Evolutionary conservation across 768 basidiomycete species (phyloP), one percentile per base, ranked within the genome.

Genomic region (Rhizopogon rudus): DNA sequence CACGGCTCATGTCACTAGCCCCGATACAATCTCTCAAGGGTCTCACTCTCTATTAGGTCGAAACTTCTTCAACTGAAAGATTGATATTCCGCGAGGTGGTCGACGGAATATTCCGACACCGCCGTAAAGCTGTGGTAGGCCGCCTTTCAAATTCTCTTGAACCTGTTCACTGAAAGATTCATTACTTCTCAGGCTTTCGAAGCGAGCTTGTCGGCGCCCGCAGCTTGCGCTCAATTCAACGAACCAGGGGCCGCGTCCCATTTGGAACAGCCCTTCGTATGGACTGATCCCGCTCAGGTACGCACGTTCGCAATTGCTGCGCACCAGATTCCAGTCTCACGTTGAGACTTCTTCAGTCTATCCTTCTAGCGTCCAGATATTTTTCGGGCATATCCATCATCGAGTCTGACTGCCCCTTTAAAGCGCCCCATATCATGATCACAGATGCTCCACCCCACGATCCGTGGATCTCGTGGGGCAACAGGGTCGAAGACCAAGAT

Each of bases 271-370:
- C 67, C 73, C 6, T 81, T 74, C 61, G 54, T 56, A 40, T 84
- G 81, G 82, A 66, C 65, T 28, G 81, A 84, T 64, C 76, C 79
- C 44, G 81, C 78, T 31, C 74, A 78, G 67, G 81, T 80, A 64
- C 61, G 67, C 58, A 44, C 41, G 22, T 25, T 50, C 46, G 53
- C 31, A 13, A 17, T 55, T 40, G 20, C 28, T 10, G 31, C 9
- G 22, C 20, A 39, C 10, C 13, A 51, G 45, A 31, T 29, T 33
- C 17, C 43, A 8, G 5, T 7, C 49, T 40, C 10, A 55, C 22
- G 28, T 22, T 37, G 8, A 53, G 29, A 22, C 17, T 42, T 33
- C n/a, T 28, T 13, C 48, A 74, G 73, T 72, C 75, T 54, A 59
- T 78, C 20, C 67, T 78, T 10, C 48, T 54, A 6, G 39, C 52